Base-by-base conservation (phyloP, 2,329 filamentous ascomycete genomes). In the Elsinoe arachidis region DNA sequence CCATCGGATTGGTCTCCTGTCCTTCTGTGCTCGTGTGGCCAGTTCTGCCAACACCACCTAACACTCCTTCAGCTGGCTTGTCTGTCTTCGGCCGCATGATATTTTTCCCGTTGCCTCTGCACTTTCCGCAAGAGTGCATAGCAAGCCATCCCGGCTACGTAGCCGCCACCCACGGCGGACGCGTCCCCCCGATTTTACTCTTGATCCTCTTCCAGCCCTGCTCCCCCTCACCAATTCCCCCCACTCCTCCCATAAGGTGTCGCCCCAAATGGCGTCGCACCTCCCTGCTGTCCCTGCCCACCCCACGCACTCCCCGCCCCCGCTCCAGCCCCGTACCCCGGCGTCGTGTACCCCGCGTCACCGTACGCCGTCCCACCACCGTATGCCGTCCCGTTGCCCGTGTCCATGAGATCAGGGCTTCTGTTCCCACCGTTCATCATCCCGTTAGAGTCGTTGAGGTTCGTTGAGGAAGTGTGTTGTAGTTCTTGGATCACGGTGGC, bases 401-500 rank as follows among this genome's bases (percentile, higher is more conserved):
- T 77, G 17, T 77, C 81, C 56, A 82, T 62, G 58, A 63, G 63
- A 63, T 78, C 76, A 2, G 76, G 76, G 60, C 76, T 78, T 49
- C 72, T 71, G 74, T 78, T 85, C 56, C 81, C 73, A 11, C 62
- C 70, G 43, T 72, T 72, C 57, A 71, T 54, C 49, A 53, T 53
- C 1, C 83, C 85, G 64, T 82, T 80, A 62, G 82, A 82, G 59
- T 80, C 79, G 52, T 68, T 71, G 70, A 63, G 76, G 67, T 82
- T 82, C 37, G 77, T 78, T 60, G 54, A 46, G 63, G 56, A 63
- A 68, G 61, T 74, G 71, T 60, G 82, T 80, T 56, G 80, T 63
- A 86, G 72, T 33, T 82, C 80, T 59, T 82, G 78, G 60, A 96
- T 86, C 38, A 96, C 81, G 3, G 79, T 80, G 2, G 91, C 93